Percentiles rank a stretch among this genome's conserved stretches.
Conservation (phyloP, 306 rosid genomes). For the Malus orientalis region DNA sequence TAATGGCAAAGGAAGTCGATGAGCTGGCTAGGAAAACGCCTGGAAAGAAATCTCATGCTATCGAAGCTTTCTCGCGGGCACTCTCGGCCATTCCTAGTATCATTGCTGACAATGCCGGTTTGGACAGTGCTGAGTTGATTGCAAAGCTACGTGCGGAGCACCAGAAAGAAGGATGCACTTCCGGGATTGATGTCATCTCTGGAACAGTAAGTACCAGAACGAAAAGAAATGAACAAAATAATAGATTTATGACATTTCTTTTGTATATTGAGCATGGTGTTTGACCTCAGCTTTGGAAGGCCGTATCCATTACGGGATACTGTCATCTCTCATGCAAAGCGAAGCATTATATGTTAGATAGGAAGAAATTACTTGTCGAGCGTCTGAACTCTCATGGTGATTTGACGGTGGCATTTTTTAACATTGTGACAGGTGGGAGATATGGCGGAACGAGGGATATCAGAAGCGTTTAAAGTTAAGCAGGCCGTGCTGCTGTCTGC, state of each 20-base stretch:
- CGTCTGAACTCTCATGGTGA: not conserved
- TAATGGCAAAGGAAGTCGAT: constrained; percentile 86
- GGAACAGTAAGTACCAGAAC: constrained; percentile 64
- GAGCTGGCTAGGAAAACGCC: constrained; percentile 87
- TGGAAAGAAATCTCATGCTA: constrained; percentile 92
- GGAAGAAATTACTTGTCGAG: not conserved
- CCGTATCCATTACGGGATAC: not conserved
- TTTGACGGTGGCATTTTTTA: not conserved
- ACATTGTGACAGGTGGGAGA: constrained; percentile 68
- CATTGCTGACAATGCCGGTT: constrained; percentile 96
- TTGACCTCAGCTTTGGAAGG: not conserved
- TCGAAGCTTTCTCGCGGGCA: constrained; percentile 90
- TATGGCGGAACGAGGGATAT: constrained; percentile 75
- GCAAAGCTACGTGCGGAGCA: constrained; percentile 96
- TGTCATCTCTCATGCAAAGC: not conserved
- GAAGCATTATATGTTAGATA: not conserved
- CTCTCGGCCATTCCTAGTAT: constrained; percentile 80
- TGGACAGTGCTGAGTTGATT: constrained; percentile 94
- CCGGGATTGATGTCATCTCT: constrained; percentile 90
- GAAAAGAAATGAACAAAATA: not conserved
- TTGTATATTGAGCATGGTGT: not conserved
- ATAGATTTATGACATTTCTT: not conserved
- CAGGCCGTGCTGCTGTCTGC: constrained; percentile 88
- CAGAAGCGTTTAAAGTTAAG: constrained; percentile 87
- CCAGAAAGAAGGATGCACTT: constrained; percentile 71